A percentile compares a stretch with the other conserved stretches of the same genome.
phyloP scores from a whole-genome alignment of 805 yeast species.

The Wickerhamomyces subpelliculosus region DNA sequence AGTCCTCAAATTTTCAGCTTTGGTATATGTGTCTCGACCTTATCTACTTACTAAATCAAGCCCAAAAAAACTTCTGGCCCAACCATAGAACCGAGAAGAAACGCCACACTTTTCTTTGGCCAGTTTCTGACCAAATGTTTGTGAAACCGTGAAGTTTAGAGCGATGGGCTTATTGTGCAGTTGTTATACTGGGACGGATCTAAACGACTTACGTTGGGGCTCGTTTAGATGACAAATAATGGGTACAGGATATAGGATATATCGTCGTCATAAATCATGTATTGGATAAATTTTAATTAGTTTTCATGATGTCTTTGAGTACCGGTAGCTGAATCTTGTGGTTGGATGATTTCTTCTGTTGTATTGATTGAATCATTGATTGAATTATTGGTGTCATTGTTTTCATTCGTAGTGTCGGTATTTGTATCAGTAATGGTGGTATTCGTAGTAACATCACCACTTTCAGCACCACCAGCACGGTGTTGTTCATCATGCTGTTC shows the following conservation, averaged over 20 bases:
- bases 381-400: not conserved
- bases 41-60: not conserved
- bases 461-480: no score
- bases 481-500: no score
- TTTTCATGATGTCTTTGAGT: slow-evolving; percentile 4
- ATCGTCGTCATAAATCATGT: no score
- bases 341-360: not conserved
- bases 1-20: no score
- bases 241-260: no score
- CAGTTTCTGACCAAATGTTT: not conserved
- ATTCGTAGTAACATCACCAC: no score
- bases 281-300: not conserved
- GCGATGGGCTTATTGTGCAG: no score
- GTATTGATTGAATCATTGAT: not conserved
- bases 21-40: not conserved
- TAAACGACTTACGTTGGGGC: not conserved
- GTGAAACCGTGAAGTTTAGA: not conserved
- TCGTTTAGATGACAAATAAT: no score
- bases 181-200: no score
- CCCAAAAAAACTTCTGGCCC: not conserved
- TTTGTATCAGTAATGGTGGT: no score
- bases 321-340: slow-evolving; percentile 5
- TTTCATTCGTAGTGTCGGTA: no score
- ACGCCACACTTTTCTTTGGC: slow-evolving; percentile 6
- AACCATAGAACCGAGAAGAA: not conserved